Conservation (phyloP, 2,329 filamentous ascomycete genomes). For the Trichoderma cornu-damae region DNA sequence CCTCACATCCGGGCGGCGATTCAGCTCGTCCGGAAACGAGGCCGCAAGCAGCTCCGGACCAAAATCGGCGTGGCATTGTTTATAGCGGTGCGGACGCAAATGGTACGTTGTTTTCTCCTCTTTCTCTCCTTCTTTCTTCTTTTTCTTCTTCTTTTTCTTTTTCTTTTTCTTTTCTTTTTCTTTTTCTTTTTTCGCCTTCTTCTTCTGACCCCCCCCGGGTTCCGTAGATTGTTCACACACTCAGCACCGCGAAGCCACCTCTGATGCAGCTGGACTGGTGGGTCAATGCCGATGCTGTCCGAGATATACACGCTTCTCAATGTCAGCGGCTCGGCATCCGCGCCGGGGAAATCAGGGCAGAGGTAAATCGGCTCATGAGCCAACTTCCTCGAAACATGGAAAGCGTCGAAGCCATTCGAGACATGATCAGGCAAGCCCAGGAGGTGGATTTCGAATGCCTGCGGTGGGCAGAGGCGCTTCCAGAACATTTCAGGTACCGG, state of each 20-base stretch:
- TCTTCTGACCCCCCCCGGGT: neutral
- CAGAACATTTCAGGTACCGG: constrained; percentile 46
- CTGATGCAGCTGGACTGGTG: constrained; percentile 56
- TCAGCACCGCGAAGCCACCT: constrained; percentile 49
- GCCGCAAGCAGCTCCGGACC: constrained; percentile 50
- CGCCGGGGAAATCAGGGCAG: constrained; percentile 51
- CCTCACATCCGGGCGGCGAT: constrained; percentile 62
- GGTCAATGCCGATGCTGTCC: constrained; percentile 45
- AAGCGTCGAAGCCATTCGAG: constrained; percentile 46
- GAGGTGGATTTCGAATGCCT: constrained; percentile 48
- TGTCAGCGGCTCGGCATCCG: constrained; percentile 51
- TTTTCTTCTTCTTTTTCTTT: neutral
- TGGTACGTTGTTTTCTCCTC: constrained; percentile 38
- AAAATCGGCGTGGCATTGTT: constrained; percentile 52
- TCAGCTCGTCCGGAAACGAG: constrained; percentile 53
- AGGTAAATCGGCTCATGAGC: constrained; percentile 48
- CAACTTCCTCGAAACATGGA: constrained; percentile 43
- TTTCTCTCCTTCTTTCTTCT: neutral
- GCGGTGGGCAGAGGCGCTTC: constrained; percentile 47
- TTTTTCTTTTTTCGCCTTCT: neutral
- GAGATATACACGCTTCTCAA: constrained; percentile 44
- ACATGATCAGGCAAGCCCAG: constrained; percentile 49
- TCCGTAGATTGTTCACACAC: constrained; percentile 50
- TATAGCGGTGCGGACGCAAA: constrained; percentile 55
- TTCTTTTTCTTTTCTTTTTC: neutral